phyloP scores from a whole-genome alignment of 2,329 filamentous ascomycete species.

The Aspergillus candidus region DNA sequence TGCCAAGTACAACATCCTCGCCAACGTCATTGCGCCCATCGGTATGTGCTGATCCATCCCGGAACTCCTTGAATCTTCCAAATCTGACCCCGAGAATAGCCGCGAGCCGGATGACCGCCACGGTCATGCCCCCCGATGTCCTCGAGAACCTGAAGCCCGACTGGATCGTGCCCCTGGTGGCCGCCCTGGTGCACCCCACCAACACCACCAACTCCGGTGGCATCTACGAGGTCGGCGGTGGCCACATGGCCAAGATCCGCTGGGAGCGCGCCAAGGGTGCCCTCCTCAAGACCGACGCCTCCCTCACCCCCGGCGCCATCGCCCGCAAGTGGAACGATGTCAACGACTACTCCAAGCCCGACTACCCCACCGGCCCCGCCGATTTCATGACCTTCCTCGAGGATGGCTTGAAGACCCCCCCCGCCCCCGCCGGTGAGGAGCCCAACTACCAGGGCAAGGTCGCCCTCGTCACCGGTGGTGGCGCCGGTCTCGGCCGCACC shows the following conservation, averaged over 20 bases:
- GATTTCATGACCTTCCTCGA: conserved; percentile 85
- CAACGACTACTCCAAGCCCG: conserved; percentile 74
- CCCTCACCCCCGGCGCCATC: conserved; percentile 80
- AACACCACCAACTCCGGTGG: not conserved
- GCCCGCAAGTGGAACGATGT: conserved; percentile 86
- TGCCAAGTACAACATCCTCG: not conserved
- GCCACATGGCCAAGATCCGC: not conserved
- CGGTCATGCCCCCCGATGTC: conserved; percentile 1
- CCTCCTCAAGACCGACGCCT: conserved; percentile 66
- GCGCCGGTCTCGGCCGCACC: conserved; percentile 82
- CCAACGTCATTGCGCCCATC: not conserved
- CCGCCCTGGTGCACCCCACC: not conserved
- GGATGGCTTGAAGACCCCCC: conserved; percentile 69
- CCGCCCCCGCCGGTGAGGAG: conserved; percentile 65
- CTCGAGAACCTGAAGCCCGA: not conserved
- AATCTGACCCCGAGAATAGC: no score
- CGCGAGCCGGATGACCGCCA: conserved; percentile 1
- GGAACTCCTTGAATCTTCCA: no score
- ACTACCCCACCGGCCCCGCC: conserved; percentile 76
- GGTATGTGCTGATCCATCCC: no score
- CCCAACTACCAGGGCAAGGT: conserved; percentile 80
- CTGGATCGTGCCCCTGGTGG: conserved; percentile 2
- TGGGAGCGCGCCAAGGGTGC: no score
- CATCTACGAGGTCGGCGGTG: conserved; percentile 3
- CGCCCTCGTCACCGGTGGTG: conserved; percentile 79